phyloP scores from a whole-genome alignment of 2,329 filamentous ascomycete genomes.

The Aspergillus aculeatinus region DNA sequence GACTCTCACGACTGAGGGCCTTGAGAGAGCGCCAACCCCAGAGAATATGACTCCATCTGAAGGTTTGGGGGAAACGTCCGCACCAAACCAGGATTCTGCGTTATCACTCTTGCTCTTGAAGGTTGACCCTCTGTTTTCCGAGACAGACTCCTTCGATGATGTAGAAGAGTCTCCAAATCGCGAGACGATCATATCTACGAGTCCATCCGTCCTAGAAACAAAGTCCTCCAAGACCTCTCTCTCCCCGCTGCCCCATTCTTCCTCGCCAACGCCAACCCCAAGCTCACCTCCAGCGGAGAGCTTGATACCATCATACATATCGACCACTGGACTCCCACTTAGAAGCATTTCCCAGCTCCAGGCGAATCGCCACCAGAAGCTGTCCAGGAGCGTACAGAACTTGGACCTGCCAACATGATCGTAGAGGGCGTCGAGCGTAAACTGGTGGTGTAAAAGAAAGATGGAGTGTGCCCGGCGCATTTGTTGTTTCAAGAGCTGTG shows the following conservation, averaged over 20 bases:
- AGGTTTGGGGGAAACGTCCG: constrained; percentile 63
- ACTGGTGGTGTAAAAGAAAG: constrained; percentile 85
- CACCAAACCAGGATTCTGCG: constrained; percentile 68
- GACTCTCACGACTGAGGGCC: constrained; percentile 68
- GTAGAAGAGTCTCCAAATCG: constrained; percentile 67
- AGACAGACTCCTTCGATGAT: constrained; percentile 23
- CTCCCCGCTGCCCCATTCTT: constrained; percentile 91
- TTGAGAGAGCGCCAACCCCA: constrained; percentile 71
- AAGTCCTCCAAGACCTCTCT: constrained; percentile 91
- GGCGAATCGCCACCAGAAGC: constrained; percentile 75
- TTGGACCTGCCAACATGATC: constrained; percentile 62
- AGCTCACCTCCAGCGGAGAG: constrained; percentile 87
- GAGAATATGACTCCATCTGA: constrained; percentile 86
- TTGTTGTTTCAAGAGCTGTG: constrained; percentile 74
- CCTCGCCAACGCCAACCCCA: constrained; percentile 90
- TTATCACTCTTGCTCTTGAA: constrained; percentile 21
- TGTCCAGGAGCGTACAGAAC: constrained; percentile 70
- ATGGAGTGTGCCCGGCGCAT: constrained; percentile 76
- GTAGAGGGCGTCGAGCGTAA: constrained; percentile 70
- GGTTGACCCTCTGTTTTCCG: constrained; percentile 16
- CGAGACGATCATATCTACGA: constrained; percentile 84
- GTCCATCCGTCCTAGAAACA: constrained; percentile 72
- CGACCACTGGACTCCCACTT: constrained; percentile 80
- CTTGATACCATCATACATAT: constrained; percentile 79
- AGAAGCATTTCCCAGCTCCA: constrained; percentile 81